Base-by-base conservation (phyloP, 2,329 filamentous ascomycete species). In the Talaromyces sp. region DNA sequence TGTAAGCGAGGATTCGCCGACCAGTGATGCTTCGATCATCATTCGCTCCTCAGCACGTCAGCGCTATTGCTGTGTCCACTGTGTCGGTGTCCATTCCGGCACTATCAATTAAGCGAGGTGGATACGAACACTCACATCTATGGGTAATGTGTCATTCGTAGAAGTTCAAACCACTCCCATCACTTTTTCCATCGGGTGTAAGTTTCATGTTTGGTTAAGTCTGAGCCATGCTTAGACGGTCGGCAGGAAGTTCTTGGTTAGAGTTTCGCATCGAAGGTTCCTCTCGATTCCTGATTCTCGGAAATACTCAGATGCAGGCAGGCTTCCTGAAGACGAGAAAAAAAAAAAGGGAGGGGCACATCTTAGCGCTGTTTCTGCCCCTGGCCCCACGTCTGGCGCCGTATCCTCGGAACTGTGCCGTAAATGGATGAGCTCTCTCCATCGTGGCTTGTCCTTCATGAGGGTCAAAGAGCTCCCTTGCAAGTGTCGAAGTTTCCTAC, bases 381-480 rank as follows among this genome's bases (percentile, higher is more conserved):
- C 54, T 57, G 54, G 54, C 54, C 54, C 54, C 54, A 40, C 35
- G 14, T 5, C 54, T 42, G 35, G 37, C 21, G 54, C 54, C 54
- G 18, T 57, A 57, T 57, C 54, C 37, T 57, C 54, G 54, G 54
- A 35, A 40, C 35, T 57, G 35, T 12, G 23, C 37, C 37, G 37
- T 21, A 23, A 54, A 54, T 54, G 50, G 50, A 54, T 37, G 28
- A 18, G 48, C 48, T 35, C 28, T 16, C 33, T 56, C 33, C 21
- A 40, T 56, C 48, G 25, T 54, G 48, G 28, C 48, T 54, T n/a
- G 35, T 3, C 28, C 5, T 31, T 57, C 25, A 40, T n/a, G 14
- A 16, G 35, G 21, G 21, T 55, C 33, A 25, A 21, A 55, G n/a
- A 35, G 31, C 16, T 18, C 25, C 28, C 28, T 37, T 28, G 28